phyloP scores from a whole-genome alignment of 352 stramenopile species.

The Blastocystis sp. region DNA sequence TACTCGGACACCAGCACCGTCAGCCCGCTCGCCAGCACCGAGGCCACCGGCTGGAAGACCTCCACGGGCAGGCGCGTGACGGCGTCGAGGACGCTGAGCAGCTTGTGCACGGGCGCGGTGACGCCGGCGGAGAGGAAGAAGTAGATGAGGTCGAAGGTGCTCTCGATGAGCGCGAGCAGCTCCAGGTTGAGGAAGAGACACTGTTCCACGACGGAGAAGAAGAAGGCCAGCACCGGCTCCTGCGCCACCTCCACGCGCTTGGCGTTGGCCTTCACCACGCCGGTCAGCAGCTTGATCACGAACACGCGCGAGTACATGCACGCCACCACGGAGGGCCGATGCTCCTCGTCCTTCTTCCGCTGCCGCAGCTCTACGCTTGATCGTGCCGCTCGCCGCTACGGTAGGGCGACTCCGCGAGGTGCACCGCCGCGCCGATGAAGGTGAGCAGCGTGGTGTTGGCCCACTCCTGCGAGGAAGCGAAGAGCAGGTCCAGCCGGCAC shows the following conservation, averaged over 20 bases:
- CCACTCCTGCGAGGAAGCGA: slow-evolving; percentile 54
- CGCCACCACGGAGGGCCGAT: slow-evolving; percentile 33
- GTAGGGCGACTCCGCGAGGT: slow-evolving; percentile 42
- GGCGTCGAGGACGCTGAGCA: slow-evolving; percentile 2
- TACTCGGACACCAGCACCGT: slow-evolving; percentile 31
- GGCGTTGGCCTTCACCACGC: slow-evolving; percentile 57
- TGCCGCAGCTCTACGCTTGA: slow-evolving; percentile 48
- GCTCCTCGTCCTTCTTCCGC: slow-evolving; percentile 42
- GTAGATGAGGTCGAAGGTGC: slow-evolving; percentile 50
- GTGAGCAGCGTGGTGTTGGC: slow-evolving; percentile 35
- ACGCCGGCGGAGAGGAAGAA: slow-evolving; percentile 18
- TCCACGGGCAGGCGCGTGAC: slow-evolving; percentile 35
- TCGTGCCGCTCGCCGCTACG: background rate
- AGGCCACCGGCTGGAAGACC: slow-evolving; percentile 35
- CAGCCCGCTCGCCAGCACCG: slow-evolving; percentile 10
- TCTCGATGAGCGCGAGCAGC: slow-evolving; percentile 31
- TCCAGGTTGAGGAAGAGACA: slow-evolving; percentile 53
- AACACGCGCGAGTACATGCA: slow-evolving; percentile 60
- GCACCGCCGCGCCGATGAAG: slow-evolving; percentile 29
- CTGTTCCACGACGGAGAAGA: background rate
- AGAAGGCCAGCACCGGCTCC: slow-evolving; percentile 31
- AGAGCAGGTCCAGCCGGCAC: slow-evolving; percentile 46
- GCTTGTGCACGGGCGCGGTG: slow-evolving; percentile 29
- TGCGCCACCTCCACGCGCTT: slow-evolving; percentile 28
- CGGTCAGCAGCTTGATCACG: slow-evolving; percentile 52